Conservation (phyloP, 2,329 filamentous ascomycete genomes). For the Orbilia quercus region DNA sequence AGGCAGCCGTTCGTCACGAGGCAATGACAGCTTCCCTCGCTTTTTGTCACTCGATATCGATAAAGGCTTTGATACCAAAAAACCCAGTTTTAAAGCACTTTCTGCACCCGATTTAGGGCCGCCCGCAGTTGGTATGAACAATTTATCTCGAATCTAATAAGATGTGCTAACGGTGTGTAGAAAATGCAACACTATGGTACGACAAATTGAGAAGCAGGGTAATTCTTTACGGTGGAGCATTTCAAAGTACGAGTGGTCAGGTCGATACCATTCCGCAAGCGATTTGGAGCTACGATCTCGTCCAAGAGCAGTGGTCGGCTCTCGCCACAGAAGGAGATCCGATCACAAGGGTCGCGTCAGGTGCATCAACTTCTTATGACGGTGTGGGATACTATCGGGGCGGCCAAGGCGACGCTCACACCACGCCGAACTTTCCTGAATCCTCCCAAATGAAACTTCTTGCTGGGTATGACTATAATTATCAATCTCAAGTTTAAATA, state of each 20-base stretch:
- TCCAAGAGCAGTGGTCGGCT: conserved; percentile 43
- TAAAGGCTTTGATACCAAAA: conserved; percentile 16
- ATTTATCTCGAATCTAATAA: not conserved
- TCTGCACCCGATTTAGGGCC: conserved; percentile 15
- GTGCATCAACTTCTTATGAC: conserved; percentile 30
- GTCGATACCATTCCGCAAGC: conserved; percentile 37
- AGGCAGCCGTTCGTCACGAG: conserved; percentile 7
- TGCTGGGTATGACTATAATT: conserved; percentile 35
- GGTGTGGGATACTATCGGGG: conserved; percentile 47
- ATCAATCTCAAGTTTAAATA: not conserved
- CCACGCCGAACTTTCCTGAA: conserved; percentile 42
- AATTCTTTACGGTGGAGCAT: conserved; percentile 43
- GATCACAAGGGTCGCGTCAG: conserved; percentile 20
- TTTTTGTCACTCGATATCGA: conserved; percentile 40
- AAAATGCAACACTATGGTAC: conserved; percentile 44
- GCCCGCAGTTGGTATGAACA: conserved; percentile 32
- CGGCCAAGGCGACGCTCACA: conserved; percentile 36
- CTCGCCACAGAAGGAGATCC: conserved; percentile 14
- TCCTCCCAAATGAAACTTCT: conserved; percentile 26
- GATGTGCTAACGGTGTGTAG: not conserved
- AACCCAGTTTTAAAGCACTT: conserved; percentile 9
- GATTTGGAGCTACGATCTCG: conserved; percentile 41
- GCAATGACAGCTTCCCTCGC: conserved; percentile 2
- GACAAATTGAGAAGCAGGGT: conserved; percentile 33
- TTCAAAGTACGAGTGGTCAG: conserved; percentile 31